Evolutionary conservation across 129 eudicot genomes (phyloP).

Genomic region (Pittosporum tobira): DNA sequence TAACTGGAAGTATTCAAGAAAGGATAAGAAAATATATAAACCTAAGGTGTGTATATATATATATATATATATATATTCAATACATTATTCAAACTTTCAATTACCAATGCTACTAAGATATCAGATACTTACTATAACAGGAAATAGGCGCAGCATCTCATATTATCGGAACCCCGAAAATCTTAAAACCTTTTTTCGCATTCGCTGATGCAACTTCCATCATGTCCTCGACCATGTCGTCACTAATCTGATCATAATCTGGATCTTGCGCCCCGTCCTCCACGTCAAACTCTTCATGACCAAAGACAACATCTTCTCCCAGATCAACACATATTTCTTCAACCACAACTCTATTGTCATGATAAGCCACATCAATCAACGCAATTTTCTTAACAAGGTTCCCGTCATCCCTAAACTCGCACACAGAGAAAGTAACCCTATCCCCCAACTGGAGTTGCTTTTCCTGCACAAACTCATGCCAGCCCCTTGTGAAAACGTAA

Average conservation of each 20-base stretch:
- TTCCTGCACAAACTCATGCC: conserved; percentile 77
- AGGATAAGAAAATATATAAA: too few relatives aligned
- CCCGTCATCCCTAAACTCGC: conserved; percentile 18
- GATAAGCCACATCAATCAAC: conserved; percentile 40
- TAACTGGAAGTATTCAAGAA: too few relatives aligned
- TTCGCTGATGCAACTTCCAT: not conserved
- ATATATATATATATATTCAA: too few relatives aligned
- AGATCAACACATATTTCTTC: conserved; percentile 3
- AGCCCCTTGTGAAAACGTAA: conserved; percentile 76
- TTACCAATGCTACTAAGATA: too few relatives aligned
- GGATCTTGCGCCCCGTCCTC: conserved; percentile 15
- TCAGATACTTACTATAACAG: too few relatives aligned
- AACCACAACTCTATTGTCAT: not conserved
- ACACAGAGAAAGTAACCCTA: conserved; percentile 40
- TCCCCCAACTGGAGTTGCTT: conserved; percentile 49
- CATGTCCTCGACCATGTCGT: not conserved
- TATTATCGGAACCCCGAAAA: conserved; percentile 52
- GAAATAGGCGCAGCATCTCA: conserved; percentile 1
- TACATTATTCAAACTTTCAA: too few relatives aligned
- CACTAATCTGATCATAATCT: conserved; percentile 6
- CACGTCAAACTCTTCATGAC: not conserved
- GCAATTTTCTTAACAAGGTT: conserved; percentile 5
- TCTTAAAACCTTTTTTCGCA: conserved; percentile 36
- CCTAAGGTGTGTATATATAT: too few relatives aligned
- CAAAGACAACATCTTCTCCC: conserved; percentile 2